Evolutionary conservation across 441 rosid genomes (phyloP).

Genomic region (Jatropha multifida): DNA sequence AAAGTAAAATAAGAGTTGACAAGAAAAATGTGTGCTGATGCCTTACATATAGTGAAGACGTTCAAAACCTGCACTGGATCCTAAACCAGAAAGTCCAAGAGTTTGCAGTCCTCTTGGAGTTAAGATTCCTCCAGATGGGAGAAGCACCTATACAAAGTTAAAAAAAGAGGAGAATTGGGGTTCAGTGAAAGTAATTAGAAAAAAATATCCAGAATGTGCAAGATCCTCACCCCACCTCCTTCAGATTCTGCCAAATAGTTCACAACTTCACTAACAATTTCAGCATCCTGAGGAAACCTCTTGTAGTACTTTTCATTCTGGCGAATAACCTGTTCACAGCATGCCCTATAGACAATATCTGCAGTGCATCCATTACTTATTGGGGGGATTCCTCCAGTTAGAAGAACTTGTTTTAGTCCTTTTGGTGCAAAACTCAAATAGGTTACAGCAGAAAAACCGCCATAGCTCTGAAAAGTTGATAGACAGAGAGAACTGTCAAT

Average conservation of each 20-base stretch:
- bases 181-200: conserved; percentile 9
- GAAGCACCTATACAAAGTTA: conserved; percentile 55
- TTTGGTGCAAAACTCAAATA: conserved; percentile 88
- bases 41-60: conserved; percentile 86
- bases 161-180: conserved; percentile 1
- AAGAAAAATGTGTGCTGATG: conserved; percentile 14
- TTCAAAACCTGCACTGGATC: conserved; percentile 86
- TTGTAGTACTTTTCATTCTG: conserved; percentile 89
- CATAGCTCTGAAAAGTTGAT: conserved; percentile 64
- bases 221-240: conserved; percentile 74
- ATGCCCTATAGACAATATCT: conserved; percentile 58
- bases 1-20: neutral
- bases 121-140: conserved; percentile 88
- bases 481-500: conserved; percentile 10
- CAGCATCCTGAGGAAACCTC: conserved; percentile 82
- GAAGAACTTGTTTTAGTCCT: conserved; percentile 86
- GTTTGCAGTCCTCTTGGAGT: conserved; percentile 79
- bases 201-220: conserved; percentile 15
- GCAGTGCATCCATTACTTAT: conserved; percentile 69
- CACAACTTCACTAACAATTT: conserved; percentile 64
- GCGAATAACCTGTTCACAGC: conserved; percentile 50
- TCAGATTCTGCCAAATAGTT: conserved; percentile 70
- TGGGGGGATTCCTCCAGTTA: conserved; percentile 97
- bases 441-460: conserved; percentile 92
- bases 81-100: conserved; percentile 87